Conservation (phyloP, 768 basidiomycete genomes). For the Tylopilus felleus region DNA sequence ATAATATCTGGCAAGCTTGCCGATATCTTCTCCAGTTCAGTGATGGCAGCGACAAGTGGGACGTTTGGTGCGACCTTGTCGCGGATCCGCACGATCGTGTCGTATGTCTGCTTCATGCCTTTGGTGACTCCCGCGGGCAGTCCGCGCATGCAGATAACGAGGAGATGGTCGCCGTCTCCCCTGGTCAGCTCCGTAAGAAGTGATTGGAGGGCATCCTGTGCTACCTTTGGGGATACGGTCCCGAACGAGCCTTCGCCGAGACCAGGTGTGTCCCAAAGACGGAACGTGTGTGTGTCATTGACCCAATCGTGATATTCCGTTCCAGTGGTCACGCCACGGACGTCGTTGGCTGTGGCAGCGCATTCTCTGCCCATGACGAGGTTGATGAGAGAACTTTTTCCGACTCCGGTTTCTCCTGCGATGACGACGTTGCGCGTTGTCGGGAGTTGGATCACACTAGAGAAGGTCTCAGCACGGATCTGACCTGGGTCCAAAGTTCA, state of each 20-base stretch:
- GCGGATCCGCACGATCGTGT: slow-evolving; percentile 21
- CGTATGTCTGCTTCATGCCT: slow-evolving; percentile 28
- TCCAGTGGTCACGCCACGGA: slow-evolving; percentile 22
- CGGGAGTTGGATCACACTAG: slow-evolving; percentile 3
- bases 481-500: background rate
- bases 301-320: slow-evolving; percentile 18
- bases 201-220: slow-evolving; percentile 24
- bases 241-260: slow-evolving; percentile 29
- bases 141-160: slow-evolving; percentile 28
- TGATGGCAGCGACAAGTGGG: slow-evolving; percentile 28
- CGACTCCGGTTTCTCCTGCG: slow-evolving; percentile 29
- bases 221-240: slow-evolving; percentile 20
- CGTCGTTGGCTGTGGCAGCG: slow-evolving; percentile 21
- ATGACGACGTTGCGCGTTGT: slow-evolving; percentile 28
- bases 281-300: slow-evolving; percentile 18
- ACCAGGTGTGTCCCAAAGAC: slow-evolving; percentile 33
- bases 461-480: slow-evolving; percentile 5
- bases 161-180: slow-evolving; percentile 23
- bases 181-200: slow-evolving; percentile 21
- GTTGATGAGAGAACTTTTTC: slow-evolving; percentile 32
- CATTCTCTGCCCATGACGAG: slow-evolving; percentile 24
- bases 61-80: slow-evolving; percentile 14
- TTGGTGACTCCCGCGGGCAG: slow-evolving; percentile 24
- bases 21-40: slow-evolving; percentile 33
- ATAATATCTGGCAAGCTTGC: slow-evolving; percentile 11